These are phyloP conservation scores for Oryza coarctata DNA, from an alignment of 176 grass and related monocot genomes.

Conservation along the genomic window DNA sequence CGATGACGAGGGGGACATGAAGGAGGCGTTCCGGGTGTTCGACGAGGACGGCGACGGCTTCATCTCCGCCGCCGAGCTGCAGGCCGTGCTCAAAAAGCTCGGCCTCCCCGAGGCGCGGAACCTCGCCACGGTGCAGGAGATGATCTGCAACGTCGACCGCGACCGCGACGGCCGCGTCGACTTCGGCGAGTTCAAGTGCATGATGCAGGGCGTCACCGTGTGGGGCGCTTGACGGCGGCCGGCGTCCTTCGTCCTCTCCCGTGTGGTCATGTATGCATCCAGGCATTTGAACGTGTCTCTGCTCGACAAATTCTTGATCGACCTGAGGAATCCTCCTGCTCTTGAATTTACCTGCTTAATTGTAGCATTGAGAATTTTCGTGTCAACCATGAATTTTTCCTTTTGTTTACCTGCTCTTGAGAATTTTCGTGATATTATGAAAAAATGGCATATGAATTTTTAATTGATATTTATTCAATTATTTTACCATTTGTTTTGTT, in stretches of 20 bases:
- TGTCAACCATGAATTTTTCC: not conserved
- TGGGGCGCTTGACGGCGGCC: conserved; percentile 44
- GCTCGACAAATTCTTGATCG: conserved; percentile 6
- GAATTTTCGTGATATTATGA: not conserved
- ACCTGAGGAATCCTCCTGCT: conserved; percentile 23
- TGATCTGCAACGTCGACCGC: conserved; percentile 88
- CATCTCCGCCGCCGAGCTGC: conserved; percentile 85
- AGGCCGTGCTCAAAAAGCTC: conserved; percentile 87
- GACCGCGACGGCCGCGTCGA: conserved; percentile 84
- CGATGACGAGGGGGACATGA: conserved; percentile 77
- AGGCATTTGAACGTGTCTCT: conserved; percentile 11
- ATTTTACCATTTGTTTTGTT: not conserved
- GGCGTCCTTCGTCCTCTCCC: not conserved
- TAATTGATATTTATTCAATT: not conserved
- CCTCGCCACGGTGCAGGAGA: conserved; percentile 70
- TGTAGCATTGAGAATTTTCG: conserved; percentile 15
- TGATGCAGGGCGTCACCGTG: conserved; percentile 92
- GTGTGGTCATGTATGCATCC: conserved; percentile 43
- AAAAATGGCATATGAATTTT: not conserved
- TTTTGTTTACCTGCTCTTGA: too few species aligned
- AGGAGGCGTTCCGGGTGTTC: conserved; percentile 92
- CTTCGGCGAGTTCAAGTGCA: conserved; percentile 91
- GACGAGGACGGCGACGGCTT: conserved; percentile 93
- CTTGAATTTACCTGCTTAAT: conserved; percentile 22
- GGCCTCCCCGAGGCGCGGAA: conserved; percentile 70